Evolutionary conservation across 768 basidiomycete genomes (phyloP), one percentile per base, ranked within the genome.

Genomic region (Leccinum aurantiacum): DNA sequence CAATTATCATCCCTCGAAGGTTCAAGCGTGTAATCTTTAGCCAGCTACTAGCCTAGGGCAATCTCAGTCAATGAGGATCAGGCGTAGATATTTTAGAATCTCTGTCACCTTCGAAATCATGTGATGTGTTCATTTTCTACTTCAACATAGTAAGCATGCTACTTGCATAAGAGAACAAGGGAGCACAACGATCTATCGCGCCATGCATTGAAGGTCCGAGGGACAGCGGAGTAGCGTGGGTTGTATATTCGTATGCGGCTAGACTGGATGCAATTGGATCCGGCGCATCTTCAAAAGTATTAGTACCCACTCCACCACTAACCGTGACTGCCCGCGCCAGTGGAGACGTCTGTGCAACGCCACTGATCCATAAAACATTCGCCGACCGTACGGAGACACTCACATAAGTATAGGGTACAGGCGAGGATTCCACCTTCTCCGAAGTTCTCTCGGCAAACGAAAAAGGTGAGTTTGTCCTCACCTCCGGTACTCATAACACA

Each of bases 1-100:
- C 15, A 17, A 38, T 37, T 37, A 53, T 38, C 61, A 66, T 46
- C 57, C 55, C 53, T 62, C 38, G 49, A 51, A 52, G 15, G 6
- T 41, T 50, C 24, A 24, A 38, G 11, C 19, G 44, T 33, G 4
- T 46, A 4, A 22, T 54, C 27, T 31, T 19, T n/a, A 15, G 44
- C 19, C 22, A 37, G 27, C 8, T n/a, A 35, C 33, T 35, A 6
- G 33, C 31, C 31, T 33, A 6, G 27, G 25, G 33, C 7, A 48
- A 14, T 41, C n/a, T 13, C 1, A 4, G 31, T 60, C 24, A 27
- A 31, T 5, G 31, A 56, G 14, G 27, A 54, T 5, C n/a, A 41
- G 8, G 35, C 29, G 19, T 9, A 17, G 9, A 31, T 25, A 15
- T 54, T 25, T 33, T 19, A 11, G 19, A 19, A 41, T 22, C 22